Conservation (phyloP, 2,329 filamentous ascomycete species). For the Xylaria sp. region DNA sequence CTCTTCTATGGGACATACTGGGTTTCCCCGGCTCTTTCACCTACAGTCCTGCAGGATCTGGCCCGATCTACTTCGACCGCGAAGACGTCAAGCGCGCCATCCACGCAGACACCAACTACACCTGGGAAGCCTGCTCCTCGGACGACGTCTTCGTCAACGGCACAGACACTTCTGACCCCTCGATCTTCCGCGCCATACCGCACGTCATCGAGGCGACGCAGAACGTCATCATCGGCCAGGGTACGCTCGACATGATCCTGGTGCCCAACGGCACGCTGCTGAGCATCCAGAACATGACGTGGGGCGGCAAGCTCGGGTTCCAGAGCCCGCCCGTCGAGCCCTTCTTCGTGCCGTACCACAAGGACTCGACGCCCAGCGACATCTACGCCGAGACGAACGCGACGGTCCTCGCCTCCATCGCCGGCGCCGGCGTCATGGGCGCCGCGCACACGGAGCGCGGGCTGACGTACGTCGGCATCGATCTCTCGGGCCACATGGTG, state of each 20-base stretch:
- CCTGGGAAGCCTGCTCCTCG: conserved; percentile 45
- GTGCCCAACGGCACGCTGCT: conserved; percentile 76
- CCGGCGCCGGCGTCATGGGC: conserved; percentile 75
- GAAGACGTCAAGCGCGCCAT: conserved; percentile 75
- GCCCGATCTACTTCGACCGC: conserved; percentile 75
- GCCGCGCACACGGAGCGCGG: conserved; percentile 78
- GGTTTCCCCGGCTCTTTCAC: conserved; percentile 68
- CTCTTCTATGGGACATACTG: conserved; percentile 70
- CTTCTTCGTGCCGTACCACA: conserved; percentile 76
- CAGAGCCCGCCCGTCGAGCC: conserved; percentile 67
- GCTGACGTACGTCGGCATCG: conserved; percentile 75
- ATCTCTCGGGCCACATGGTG: conserved; percentile 73
- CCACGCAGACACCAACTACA: conserved; percentile 64
- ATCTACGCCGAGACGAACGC: conserved; percentile 43
- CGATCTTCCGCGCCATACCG: conserved; percentile 69
- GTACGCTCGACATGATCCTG: conserved; percentile 75
- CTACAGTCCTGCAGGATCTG: conserved; percentile 71
- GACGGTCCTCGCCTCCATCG: conserved; percentile 55
- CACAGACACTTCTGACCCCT: conserved; percentile 64
- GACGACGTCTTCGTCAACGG: conserved; percentile 53
- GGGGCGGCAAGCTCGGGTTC: conserved; percentile 78
- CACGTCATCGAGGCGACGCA: conserved; percentile 78
- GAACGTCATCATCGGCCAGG: conserved; percentile 79
- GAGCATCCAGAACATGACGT: conserved; percentile 84
- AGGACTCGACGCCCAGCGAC: conserved; percentile 47